These are phyloP conservation scores for Zymoseptoria tritici DNA, from an alignment of 2,329 filamentous ascomycete genomes.

Conservation along the genomic window DNA sequence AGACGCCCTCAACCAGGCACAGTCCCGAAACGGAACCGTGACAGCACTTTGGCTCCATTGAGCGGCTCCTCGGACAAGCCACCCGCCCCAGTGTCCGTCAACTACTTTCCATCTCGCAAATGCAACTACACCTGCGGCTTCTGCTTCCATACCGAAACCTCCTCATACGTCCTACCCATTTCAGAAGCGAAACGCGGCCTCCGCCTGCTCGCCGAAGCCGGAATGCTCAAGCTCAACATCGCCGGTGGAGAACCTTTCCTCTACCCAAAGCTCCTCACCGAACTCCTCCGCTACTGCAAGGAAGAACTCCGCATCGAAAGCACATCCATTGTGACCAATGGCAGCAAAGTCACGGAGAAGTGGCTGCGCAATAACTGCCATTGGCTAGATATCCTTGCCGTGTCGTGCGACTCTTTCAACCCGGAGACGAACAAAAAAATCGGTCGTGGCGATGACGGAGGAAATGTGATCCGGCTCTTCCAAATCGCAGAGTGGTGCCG, in stretches of 20 bases:
- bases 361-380: slow-evolving; percentile 38
- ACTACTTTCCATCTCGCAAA: slow-evolving; percentile 40
- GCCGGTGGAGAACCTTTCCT: slow-evolving; percentile 50
- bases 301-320: slow-evolving; percentile 42
- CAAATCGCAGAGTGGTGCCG: slow-evolving; percentile 41
- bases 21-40: neutral
- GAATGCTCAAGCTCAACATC: slow-evolving; percentile 51
- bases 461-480: slow-evolving; percentile 41
- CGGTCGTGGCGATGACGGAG: slow-evolving; percentile 40
- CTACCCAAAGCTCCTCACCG: slow-evolving; percentile 38
- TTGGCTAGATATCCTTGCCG: slow-evolving; percentile 47
- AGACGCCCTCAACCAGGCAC: neutral
- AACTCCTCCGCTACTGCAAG: slow-evolving; percentile 43
- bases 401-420: slow-evolving; percentile 50
- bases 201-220: slow-evolving; percentile 39
- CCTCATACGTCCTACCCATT: slow-evolving; percentile 37
- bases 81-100: slow-evolving; percentile 37
- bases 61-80: neutral
- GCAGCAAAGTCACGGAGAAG: slow-evolving; percentile 38
- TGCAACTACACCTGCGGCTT: slow-evolving; percentile 47
- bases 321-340: slow-evolving; percentile 50
- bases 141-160: slow-evolving; percentile 50
- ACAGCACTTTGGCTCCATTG: neutral
- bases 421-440: slow-evolving; percentile 44
- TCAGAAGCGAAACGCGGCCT: slow-evolving; percentile 40